These are phyloP conservation scores for Eleusine indica DNA, from an alignment of 176 grass and related monocot species.

Conservation along the genomic window DNA sequence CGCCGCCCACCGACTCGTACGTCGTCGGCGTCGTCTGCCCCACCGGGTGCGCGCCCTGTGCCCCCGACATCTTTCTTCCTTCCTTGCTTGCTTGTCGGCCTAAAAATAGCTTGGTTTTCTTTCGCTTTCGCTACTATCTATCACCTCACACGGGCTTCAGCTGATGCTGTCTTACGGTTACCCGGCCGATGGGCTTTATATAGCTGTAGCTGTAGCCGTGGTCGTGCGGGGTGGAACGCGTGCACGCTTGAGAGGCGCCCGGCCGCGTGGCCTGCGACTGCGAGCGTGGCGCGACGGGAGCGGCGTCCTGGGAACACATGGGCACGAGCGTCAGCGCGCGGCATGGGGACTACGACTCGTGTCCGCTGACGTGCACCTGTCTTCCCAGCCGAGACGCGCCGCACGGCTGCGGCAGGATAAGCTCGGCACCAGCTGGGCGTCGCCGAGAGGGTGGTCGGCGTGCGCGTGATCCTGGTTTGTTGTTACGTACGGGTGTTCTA, in stretches of 20 bases:
- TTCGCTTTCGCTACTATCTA: not conserved
- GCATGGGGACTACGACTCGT: conserved; percentile 16
- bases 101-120: not conserved
- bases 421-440: not conserved
- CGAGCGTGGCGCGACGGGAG: conserved; percentile 24
- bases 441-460: not conserved
- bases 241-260: not conserved
- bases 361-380: conserved; percentile 21
- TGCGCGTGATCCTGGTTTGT: not conserved
- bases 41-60: conserved; percentile 56
- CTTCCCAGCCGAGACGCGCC: not conserved
- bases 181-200: not conserved
- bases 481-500: not conserved
- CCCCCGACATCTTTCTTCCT: conserved; percentile 43
- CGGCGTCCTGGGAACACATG: not conserved
- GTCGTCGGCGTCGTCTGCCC: conserved; percentile 56
- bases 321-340: not conserved
- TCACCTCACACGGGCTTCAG: not conserved
- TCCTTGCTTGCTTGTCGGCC: not conserved
- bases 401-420: not conserved
- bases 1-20: conserved; percentile 67
- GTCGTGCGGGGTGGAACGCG: not conserved
- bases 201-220: not conserved
- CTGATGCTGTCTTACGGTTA: not conserved
- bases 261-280: conserved; percentile 26